Evolutionary conservation across 768 basidiomycete genomes (phyloP).

Genomic region (Serendipita indica): DNA sequence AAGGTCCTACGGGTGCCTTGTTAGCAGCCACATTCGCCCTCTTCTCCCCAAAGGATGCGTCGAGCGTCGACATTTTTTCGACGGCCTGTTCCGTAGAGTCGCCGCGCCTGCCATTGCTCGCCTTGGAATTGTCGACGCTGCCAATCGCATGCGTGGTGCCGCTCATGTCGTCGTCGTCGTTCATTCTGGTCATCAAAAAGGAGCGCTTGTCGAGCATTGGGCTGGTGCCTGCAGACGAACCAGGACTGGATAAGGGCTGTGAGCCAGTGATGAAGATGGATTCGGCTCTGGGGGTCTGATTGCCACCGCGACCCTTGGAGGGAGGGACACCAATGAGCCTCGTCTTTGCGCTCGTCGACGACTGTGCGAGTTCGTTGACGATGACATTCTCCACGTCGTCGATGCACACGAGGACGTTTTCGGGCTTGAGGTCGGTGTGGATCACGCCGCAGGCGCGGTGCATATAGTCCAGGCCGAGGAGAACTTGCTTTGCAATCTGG

Average conservation of each 20-base stretch:
- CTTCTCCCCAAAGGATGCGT: conserved; percentile 23
- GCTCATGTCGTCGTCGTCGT: conserved; percentile 26
- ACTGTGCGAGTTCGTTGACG: conserved; percentile 52
- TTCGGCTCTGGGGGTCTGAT: conserved; percentile 85
- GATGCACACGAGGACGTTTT: conserved; percentile 93
- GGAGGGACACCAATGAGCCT: conserved; percentile 88
- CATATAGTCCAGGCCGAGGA: conserved; percentile 94
- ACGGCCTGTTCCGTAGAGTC: conserved; percentile 31
- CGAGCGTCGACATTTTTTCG: conserved; percentile 28
- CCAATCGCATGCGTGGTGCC: conserved; percentile 24
- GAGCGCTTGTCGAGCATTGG: conserved; percentile 76
- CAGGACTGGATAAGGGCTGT: conserved; percentile 75
- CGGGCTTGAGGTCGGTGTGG: conserved; percentile 88
- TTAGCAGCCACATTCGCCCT: neutral
- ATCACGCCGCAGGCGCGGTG: conserved; percentile 95
- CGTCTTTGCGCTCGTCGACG: conserved; percentile 33
- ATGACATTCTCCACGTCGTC: conserved; percentile 94
- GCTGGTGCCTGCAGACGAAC: conserved; percentile 51
- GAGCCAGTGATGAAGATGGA: conserved; percentile 78
- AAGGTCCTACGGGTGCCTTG: neutral
- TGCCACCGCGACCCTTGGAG: conserved; percentile 83
- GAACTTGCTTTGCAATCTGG: conserved; percentile 93
- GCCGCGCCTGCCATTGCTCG: conserved; percentile 22
- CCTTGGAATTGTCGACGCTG: conserved; percentile 21
- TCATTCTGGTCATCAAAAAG: conserved; percentile 89